Evolutionary conservation across 345 rosid species (phyloP), one percentile per base, ranked within the genome.

Genomic region (Pistacia integerrima): DNA sequence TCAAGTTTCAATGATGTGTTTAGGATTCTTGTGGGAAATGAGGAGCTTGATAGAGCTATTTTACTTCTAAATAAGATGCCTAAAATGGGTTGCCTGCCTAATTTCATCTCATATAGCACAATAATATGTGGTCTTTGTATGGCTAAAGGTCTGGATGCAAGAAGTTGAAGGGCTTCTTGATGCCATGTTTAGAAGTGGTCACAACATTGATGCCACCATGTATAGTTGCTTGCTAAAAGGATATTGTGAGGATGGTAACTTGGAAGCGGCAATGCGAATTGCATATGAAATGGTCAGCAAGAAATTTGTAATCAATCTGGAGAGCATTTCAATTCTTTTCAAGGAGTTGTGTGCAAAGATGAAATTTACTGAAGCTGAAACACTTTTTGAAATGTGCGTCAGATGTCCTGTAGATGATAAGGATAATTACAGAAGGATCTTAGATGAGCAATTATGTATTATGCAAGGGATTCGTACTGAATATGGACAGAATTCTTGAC

Each of bases 71-170:
- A 74, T 74, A 73, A 73, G 72, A 80, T 82, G 80, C 70, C 74
- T 2, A 20, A 46, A 17, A 82, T 80, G 73, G 82, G 77, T 35
- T 82, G 84, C 69, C 38, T 2, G 4, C 86, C 86, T 18, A 84
- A 84, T 80, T 78, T 64, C 6, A 0, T 76, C 6, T 80, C 84
- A 0, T 84, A 78, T 61, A 72, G 36, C 33, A 78, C 71, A 3
- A 82, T 80, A 44, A 77, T 87, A 58, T 67, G 77, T 25, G 30
- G 84, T 30, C 83, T 82, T 74, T 78, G 84, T 52, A 33, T 61
- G 69, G 57, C 73, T 48, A 66, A 44, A 49, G 81, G 83, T 52
- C 74, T n/a, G 76, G 78, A 84, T 84, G 84, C 75, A n/a, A 35
- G 76, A 78, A 20, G 87, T 74, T 30, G 59, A 69, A 58, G 67